These are phyloP conservation scores for Hydnomerulius pinastri DNA, from an alignment of 768 basidiomycete species.

Conservation along the genomic window DNA sequence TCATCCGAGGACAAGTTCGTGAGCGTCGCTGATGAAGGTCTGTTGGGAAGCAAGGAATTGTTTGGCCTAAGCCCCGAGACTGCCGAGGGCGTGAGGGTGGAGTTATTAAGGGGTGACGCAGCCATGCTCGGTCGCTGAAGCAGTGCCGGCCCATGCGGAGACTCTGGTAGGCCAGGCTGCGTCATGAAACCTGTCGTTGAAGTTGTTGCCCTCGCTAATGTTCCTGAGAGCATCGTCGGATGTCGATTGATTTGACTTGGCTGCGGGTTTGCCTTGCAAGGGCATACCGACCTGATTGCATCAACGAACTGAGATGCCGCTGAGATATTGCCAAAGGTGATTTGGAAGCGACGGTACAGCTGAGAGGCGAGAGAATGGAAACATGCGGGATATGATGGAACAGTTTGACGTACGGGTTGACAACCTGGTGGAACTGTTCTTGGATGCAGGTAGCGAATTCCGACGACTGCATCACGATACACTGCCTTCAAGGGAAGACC, in stretches of 20 bases:
- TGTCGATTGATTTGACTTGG: constrained; percentile 23
- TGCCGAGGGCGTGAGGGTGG: constrained; percentile 4
- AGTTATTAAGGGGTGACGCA: not conserved
- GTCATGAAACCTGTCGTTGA: not conserved
- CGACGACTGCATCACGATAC: constrained; percentile 71
- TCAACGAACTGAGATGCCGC: constrained; percentile 61
- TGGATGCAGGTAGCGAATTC: constrained; percentile 71
- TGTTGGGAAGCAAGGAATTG: not conserved
- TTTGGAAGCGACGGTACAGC: constrained; percentile 76
- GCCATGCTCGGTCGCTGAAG: constrained; percentile 6
- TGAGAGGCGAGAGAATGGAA: constrained; percentile 30
- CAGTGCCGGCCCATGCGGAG: not conserved
- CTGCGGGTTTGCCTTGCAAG: constrained; percentile 63
- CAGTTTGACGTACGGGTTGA: constrained; percentile 30
- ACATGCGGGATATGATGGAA: not conserved
- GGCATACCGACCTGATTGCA: constrained; percentile 66
- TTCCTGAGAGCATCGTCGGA: constrained; percentile 13
- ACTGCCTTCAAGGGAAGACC: constrained; percentile 79
- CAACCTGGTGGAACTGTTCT: constrained; percentile 31
- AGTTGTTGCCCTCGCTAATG: constrained; percentile 21
- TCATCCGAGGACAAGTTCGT: constrained; percentile 29
- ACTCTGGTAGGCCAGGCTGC: not conserved
- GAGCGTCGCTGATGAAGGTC: constrained; percentile 7
- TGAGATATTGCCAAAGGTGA: constrained; percentile 56
- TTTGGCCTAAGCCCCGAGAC: not conserved